Percentiles rank a stretch among this genome's conserved stretches.
Evolutionary conservation across 2,329 filamentous ascomycete species (phyloP).

Genomic region (Pseudogymnoascus destructans): DNA sequence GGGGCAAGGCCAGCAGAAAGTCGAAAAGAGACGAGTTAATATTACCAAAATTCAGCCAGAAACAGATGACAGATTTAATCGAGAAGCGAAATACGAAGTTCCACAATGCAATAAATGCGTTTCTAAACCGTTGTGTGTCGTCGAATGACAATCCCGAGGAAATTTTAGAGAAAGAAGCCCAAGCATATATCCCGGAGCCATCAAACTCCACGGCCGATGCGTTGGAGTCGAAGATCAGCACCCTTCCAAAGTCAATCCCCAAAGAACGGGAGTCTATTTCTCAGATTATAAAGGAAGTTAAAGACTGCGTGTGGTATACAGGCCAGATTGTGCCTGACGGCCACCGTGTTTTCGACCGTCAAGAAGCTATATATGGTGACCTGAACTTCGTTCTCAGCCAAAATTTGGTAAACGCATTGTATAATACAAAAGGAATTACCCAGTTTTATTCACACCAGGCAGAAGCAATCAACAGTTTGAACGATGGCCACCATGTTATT

Average conservation of each 20-base stretch:
- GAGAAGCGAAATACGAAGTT: conserved; percentile 85
- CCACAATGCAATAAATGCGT: conserved; percentile 58
- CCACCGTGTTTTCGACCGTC: conserved; percentile 78
- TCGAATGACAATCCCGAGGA: conserved; percentile 54
- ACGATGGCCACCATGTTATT: conserved; percentile 75
- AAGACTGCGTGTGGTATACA: conserved; percentile 73
- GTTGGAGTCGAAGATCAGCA: conserved; percentile 24
- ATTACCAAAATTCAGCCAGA: conserved; percentile 86
- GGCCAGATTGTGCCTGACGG: conserved; percentile 89
- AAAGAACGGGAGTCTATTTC: conserved; percentile 66
- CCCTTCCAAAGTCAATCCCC: conserved; percentile 59
- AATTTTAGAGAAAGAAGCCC: conserved; percentile 44
- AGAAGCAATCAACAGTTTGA: conserved; percentile 79
- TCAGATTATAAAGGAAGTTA: conserved; percentile 76
- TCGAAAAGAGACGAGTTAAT: conserved; percentile 68
- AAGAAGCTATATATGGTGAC: conserved; percentile 69
- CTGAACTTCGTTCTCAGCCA: conserved; percentile 80
- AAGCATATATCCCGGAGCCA: conserved; percentile 49
- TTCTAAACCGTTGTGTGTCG: conserved; percentile 59
- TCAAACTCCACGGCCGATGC: conserved; percentile 31
- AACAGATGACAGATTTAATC: conserved; percentile 79
- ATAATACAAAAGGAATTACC: conserved; percentile 79
- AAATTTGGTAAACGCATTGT: conserved; percentile 85
- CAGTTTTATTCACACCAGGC: conserved; percentile 84
- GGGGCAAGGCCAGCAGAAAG: conserved; percentile 56